A percentile compares a stretch with the other conserved stretches of the same genome.
Conservation (phyloP, 2,329 filamentous ascomycete genomes). For the Stagonosporopsis cucurbitacearum region DNA sequence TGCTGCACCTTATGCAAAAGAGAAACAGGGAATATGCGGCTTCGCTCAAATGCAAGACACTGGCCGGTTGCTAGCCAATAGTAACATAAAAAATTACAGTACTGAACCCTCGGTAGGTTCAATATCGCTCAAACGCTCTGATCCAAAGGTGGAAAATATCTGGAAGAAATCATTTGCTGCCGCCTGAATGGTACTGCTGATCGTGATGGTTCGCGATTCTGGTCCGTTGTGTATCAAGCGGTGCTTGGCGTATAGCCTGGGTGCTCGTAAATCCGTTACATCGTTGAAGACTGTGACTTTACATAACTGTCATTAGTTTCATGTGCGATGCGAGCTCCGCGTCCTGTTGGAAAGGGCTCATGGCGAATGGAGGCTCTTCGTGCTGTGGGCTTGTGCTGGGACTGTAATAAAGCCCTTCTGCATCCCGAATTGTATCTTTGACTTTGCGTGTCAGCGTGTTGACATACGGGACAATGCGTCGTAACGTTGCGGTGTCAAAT, state of each 20-base stretch:
- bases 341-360: slow-evolving; percentile 42
- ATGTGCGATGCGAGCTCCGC: slow-evolving; percentile 45
- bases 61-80: slow-evolving; percentile 28
- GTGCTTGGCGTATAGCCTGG: slow-evolving; percentile 15
- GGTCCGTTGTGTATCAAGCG: slow-evolving; percentile 2
- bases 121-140: slow-evolving; percentile 40
- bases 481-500: slow-evolving; percentile 69
- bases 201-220: slow-evolving; percentile 25
- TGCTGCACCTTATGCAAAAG: slow-evolving; percentile 35
- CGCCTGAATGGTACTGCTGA: slow-evolving; percentile 26
- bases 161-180: slow-evolving; percentile 36
- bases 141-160: slow-evolving; percentile 40
- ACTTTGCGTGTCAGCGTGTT: slow-evolving; percentile 56
- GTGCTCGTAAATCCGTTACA: slow-evolving; percentile 24
- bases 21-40: slow-evolving; percentile 36
- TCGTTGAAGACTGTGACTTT: slow-evolving; percentile 21
- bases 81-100: slow-evolving; percentile 45
- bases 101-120: slow-evolving; percentile 24
- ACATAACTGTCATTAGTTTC: slow-evolving; percentile 53
- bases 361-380: slow-evolving; percentile 45
- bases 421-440: slow-evolving; percentile 56
- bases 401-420: slow-evolving; percentile 56
- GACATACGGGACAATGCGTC: slow-evolving; percentile 65
- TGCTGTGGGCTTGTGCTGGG: slow-evolving; percentile 48
- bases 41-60: slow-evolving; percentile 45